Conservation (phyloP, 2,329 filamentous ascomycete species). For the Nakataea oryzae region DNA sequence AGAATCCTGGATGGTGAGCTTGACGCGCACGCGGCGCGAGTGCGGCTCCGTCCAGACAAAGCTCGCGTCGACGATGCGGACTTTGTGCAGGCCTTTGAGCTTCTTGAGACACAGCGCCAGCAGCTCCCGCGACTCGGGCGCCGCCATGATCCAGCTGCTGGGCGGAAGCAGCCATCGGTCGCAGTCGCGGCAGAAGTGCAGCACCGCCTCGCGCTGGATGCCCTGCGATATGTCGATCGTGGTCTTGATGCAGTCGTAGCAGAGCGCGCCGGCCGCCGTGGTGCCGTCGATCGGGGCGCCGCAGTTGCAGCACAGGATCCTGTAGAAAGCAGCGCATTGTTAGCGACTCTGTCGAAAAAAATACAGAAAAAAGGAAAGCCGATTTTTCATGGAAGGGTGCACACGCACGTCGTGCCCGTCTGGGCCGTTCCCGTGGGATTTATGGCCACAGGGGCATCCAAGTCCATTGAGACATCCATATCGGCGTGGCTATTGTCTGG, state of each 20-base stretch:
- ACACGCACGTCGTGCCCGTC: conserved; percentile 21
- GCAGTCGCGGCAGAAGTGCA: conserved; percentile 91
- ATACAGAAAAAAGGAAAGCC: neutral
- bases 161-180: conserved; percentile 89
- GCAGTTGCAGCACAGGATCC: conserved; percentile 97
- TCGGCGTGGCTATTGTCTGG: neutral
- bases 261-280: conserved; percentile 73
- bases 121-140: conserved; percentile 82
- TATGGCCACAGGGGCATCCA: conserved; percentile 20
- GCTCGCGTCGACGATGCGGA: conserved; percentile 87
- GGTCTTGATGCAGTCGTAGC: conserved; percentile 91
- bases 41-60: conserved; percentile 99
- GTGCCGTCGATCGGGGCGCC: conserved; percentile 93
- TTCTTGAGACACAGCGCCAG: conserved; percentile 86
- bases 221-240: conserved; percentile 88
- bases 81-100: conserved; percentile 74
- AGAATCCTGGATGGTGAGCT: conserved; percentile 79
- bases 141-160: conserved; percentile 72
- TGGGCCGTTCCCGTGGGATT: conserved; percentile 13
- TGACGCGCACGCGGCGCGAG: conserved; percentile 83
- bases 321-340: conserved; percentile 18
- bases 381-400: conserved; percentile 1
- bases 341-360: neutral
- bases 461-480: conserved; percentile 15
- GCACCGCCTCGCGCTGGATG: conserved; percentile 79